Evolutionary conservation across 257 asterid species (phyloP).

Genomic region (Verbascum thapsus): DNA sequence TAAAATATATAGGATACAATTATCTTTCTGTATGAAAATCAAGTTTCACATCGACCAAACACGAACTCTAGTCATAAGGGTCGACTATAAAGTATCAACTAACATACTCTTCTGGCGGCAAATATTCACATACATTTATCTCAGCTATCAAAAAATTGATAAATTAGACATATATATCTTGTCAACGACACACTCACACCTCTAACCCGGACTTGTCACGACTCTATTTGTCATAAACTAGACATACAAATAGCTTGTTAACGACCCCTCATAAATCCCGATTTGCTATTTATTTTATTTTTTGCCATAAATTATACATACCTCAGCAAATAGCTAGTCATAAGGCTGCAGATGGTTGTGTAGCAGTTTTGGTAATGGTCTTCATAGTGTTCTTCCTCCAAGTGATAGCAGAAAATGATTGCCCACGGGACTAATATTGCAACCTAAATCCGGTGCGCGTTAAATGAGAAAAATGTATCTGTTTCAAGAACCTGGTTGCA

Average conservation of each 20-base stretch:
- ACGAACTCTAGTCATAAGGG: background rate
- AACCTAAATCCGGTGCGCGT: background rate
- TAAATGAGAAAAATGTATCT: conserved; percentile 8
- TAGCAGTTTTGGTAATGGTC: background rate
- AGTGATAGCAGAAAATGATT: background rate
- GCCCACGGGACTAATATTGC: background rate
- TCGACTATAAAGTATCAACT: no score
- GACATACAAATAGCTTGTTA: no score
- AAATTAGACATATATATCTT: background rate
- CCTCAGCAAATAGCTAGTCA: background rate
- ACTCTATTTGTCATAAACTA: no score
- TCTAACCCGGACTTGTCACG: no score
- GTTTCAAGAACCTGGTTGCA: conserved; percentile 28
- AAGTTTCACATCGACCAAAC: conserved; percentile 26
- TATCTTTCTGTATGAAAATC: conserved; percentile 13
- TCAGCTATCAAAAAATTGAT: background rate
- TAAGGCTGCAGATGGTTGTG: background rate
- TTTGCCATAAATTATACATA: background rate
- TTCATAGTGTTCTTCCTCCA: background rate
- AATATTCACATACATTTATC: background rate
- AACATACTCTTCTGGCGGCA: background rate
- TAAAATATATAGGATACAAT: conserved; percentile 7
- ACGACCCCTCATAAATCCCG: no score
- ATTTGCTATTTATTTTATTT: no score
- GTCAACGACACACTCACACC: background rate